These are phyloP conservation scores for Tylopilus sp. DNA, from an alignment of 1,284 basidiomycete genomes.

Conservation along the genomic window DNA sequence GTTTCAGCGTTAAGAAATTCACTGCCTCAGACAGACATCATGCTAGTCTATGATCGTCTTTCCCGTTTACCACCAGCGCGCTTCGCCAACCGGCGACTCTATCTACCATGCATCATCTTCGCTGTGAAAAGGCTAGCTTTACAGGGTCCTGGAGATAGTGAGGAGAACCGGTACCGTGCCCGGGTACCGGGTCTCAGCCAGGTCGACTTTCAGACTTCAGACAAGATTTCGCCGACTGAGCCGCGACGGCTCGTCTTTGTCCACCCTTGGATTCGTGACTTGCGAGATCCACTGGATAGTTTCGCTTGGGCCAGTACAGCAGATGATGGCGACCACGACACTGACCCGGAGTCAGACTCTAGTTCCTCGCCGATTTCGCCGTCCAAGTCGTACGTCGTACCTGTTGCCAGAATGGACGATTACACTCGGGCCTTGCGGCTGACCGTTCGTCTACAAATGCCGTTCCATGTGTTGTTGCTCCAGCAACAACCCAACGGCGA, in stretches of 20 bases:
- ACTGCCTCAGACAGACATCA: neutral
- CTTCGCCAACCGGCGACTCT: neutral
- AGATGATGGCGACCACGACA: neutral
- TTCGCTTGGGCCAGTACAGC: neutral
- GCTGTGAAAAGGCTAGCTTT: neutral
- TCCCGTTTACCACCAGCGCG: neutral
- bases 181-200: neutral
- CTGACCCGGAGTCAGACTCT: neutral
- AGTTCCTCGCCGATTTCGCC: neutral
- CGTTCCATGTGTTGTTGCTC: slow-evolving; percentile 1
- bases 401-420: neutral
- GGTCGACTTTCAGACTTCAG: neutral
- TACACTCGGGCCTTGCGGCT: neutral
- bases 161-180: neutral
- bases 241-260: neutral
- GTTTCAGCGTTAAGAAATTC: neutral
- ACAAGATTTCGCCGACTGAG: neutral
- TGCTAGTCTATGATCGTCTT: neutral
- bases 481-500: slow-evolving; percentile 3
- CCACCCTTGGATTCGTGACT: neutral
- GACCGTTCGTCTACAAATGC: neutral
- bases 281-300: neutral
- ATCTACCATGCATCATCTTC: neutral
- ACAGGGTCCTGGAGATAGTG: neutral
- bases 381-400: too few species aligned